Evolutionary conservation across 257 asterid genomes (phyloP).

Genomic region (Ilex asprella): DNA sequence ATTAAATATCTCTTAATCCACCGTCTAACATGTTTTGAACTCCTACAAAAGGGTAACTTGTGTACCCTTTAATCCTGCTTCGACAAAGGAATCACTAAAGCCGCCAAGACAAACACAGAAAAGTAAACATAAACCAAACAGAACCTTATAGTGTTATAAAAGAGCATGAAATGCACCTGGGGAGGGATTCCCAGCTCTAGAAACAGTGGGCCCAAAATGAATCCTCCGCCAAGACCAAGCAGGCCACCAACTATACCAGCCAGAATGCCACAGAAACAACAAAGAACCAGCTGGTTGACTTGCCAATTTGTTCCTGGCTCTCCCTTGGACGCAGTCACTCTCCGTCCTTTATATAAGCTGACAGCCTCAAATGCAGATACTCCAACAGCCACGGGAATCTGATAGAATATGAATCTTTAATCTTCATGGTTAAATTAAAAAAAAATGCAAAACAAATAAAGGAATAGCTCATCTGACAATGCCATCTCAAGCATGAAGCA

Average conservation of each 20-base stretch:
- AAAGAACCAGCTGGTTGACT: conserved; percentile 36
- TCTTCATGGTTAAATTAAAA: too few species aligned
- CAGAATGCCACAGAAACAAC: conserved; percentile 46
- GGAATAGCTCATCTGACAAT: too few species aligned
- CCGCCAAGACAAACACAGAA: too few species aligned
- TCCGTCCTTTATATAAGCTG: conserved; percentile 47
- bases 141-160: too few species aligned
- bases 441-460: too few species aligned
- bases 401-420: conserved; percentile 5
- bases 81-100: too few species aligned
- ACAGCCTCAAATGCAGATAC: conserved; percentile 49
- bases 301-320: conserved; percentile 34
- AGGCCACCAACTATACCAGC: conserved; percentile 61
- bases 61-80: too few species aligned
- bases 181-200: conserved; percentile 60
- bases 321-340: conserved; percentile 34
- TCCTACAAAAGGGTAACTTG: too few species aligned
- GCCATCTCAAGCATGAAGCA: too few species aligned
- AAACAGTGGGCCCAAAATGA: conserved; percentile 53
- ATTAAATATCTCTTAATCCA: too few species aligned
- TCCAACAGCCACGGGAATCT: conserved; percentile 54
- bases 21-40: too few species aligned
- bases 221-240: conserved; percentile 69
- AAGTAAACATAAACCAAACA: too few species aligned
- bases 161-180: conserved; percentile 27